phyloP scores from a whole-genome alignment of 805 yeast genomes.

The Maudiozyma turicensis region DNA sequence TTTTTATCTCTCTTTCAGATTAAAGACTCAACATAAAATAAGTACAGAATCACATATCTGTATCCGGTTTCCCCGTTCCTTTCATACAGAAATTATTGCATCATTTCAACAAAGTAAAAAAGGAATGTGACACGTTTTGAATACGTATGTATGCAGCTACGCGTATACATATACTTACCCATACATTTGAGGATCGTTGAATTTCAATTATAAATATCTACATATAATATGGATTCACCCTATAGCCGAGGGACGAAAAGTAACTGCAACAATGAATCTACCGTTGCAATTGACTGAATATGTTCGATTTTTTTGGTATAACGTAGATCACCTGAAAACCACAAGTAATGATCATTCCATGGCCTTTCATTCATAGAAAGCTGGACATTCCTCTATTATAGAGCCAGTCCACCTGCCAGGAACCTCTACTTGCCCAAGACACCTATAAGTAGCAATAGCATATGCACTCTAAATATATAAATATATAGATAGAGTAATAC shows the following conservation, averaged over 20 bases:
- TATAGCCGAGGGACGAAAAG: slow-evolving; percentile 28
- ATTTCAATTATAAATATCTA: not conserved
- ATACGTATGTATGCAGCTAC: not conserved
- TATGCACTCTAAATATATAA: no score
- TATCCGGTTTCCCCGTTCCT: not conserved
- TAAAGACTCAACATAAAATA: not conserved
- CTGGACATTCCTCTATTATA: no score
- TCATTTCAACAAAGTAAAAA: not conserved
- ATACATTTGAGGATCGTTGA: slow-evolving; percentile 27
- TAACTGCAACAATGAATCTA: slow-evolving; percentile 6
- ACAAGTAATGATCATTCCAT: not conserved
- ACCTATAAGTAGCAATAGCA: no score
- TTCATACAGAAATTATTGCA: not conserved
- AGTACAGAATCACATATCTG: not conserved
- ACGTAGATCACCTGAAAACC: not conserved
- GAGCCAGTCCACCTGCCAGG: no score
- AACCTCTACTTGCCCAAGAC: no score
- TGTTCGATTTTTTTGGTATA: slow-evolving; percentile 27
- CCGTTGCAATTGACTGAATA: slow-evolving; percentile 21
- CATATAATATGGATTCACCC: slow-evolving; percentile 12
- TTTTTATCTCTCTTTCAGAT: not conserved
- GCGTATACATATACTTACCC: not conserved
- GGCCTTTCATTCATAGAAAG: no score
- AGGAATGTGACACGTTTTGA: not conserved
- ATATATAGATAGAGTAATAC: no score